Evolutionary conservation across 2,329 filamentous ascomycete genomes (phyloP).

Genomic region (Coniochaeta sp.): DNA sequence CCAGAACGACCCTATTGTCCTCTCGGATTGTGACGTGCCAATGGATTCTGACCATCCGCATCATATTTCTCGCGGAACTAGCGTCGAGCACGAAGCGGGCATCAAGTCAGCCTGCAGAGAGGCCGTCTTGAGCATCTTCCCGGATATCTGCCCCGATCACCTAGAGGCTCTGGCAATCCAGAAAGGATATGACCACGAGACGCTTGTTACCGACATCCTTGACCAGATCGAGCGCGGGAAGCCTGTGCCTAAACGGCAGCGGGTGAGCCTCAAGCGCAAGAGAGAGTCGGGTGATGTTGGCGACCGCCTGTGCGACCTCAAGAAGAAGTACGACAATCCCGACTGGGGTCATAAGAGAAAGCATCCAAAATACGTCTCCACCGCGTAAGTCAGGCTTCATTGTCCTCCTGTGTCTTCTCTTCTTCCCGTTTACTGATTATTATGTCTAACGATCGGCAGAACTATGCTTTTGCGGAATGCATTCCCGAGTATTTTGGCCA

Average conservation of each 20-base stretch:
- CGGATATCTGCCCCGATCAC: constrained; percentile 35
- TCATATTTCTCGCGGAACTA: constrained; percentile 8
- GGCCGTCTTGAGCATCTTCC: constrained; percentile 29
- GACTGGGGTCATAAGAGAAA: constrained; percentile 8
- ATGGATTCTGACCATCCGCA: background rate
- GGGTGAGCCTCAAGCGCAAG: constrained; percentile 32
- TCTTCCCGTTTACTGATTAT: background rate
- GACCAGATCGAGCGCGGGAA: constrained; percentile 29
- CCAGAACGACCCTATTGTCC: background rate
- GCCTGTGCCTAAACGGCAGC: constrained; percentile 25
- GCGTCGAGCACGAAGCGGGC: background rate
- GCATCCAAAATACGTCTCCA: constrained; percentile 8
- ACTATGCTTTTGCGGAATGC: background rate
- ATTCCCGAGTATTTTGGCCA: constrained; percentile 9
- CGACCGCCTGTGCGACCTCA: background rate
- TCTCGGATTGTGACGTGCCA: background rate
- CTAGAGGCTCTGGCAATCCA: constrained; percentile 20
- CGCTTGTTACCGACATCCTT: constrained; percentile 29
- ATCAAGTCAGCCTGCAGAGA: constrained; percentile 17
- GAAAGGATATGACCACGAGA: constrained; percentile 19
- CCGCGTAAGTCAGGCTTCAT: background rate
- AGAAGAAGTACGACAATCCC: constrained; percentile 12
- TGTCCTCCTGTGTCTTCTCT: background rate
- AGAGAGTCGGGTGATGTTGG: constrained; percentile 14
- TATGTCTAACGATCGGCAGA: background rate